These are phyloP conservation scores for Rossbeevera mucosa DNA, from an alignment of 768 basidiomycete genomes.

Conservation along the genomic window DNA sequence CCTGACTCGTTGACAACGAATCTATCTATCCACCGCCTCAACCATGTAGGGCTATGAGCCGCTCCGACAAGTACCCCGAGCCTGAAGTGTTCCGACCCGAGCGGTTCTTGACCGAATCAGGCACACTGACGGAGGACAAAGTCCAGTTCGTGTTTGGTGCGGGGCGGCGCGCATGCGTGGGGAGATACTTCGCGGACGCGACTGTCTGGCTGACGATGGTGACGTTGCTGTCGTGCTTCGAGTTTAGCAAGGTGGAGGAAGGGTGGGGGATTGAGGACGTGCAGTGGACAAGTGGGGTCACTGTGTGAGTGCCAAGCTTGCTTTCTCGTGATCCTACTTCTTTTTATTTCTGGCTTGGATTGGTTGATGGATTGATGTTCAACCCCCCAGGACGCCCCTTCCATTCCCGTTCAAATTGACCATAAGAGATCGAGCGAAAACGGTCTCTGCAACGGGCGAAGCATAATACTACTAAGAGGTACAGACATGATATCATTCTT, in stretches of 20 bases:
- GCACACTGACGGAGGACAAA: background rate
- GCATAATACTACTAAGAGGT: background rate
- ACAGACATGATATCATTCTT: background rate
- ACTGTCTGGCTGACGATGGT: conserved; percentile 1
- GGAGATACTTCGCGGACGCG: conserved; percentile 1
- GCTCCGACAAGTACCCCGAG: conserved; percentile 3
- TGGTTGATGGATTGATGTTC: background rate
- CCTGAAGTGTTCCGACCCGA: conserved; percentile 1
- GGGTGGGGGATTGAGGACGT: conserved; percentile 1
- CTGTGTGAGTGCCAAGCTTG: background rate
- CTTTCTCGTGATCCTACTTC: too few species aligned
- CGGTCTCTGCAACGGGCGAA: background rate
- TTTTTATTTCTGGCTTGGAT: background rate
- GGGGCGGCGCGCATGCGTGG: conserved; percentile 1
- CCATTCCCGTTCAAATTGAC: conserved; percentile 6
- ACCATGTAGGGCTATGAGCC: conserved; percentile 1
- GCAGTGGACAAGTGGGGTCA: conserved; percentile 1
- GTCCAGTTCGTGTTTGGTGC: background rate
- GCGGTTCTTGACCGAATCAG: conserved; percentile 1
- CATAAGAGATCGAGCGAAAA: background rate
- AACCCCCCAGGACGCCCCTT: background rate
- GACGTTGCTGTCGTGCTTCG: conserved; percentile 6
- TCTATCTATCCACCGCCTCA: background rate
- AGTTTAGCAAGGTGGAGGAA: conserved; percentile 2
- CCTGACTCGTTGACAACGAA: background rate